phyloP scores from a whole-genome alignment of 129 eudicot species.

The Rutidosis leptorrhynchoides region DNA sequence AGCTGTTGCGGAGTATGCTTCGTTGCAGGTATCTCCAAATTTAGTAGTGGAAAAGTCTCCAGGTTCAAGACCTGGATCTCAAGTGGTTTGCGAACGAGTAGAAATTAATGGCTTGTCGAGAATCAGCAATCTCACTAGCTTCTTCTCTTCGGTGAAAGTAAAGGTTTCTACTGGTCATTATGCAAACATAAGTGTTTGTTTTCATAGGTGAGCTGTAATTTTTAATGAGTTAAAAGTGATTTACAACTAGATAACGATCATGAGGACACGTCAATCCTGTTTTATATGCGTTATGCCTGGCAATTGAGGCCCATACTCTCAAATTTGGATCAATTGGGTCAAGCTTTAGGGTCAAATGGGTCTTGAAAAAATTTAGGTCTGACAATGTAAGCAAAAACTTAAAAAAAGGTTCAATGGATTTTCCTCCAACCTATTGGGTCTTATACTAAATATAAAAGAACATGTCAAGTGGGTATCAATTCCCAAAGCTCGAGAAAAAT shows the following conservation, averaged over 20 bases:
- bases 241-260: neutral
- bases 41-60: slow-evolving; percentile 64
- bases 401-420: too few species aligned
- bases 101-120: slow-evolving; percentile 71
- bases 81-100: slow-evolving; percentile 66
- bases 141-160: slow-evolving; percentile 59
- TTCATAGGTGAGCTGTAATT: slow-evolving; percentile 69
- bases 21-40: slow-evolving; percentile 56
- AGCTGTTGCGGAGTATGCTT: slow-evolving; percentile 54
- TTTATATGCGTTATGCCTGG: too few species aligned
- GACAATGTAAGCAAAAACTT: too few species aligned
- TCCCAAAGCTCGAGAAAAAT: too few species aligned
- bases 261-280: too few species aligned
- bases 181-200: slow-evolving; percentile 65
- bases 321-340: too few species aligned
- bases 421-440: too few species aligned
- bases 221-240: neutral
- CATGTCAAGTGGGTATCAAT: too few species aligned
- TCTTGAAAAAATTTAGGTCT: too few species aligned
- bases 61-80: slow-evolving; percentile 60
- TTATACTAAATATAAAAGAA: too few species aligned
- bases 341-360: too few species aligned
- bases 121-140: slow-evolving; percentile 58
- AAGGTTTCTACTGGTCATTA: slow-evolving; percentile 54
- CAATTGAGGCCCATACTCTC: too few species aligned